phyloP scores from a whole-genome alignment of 2,329 filamentous ascomycete species.

The Fusarium euwallaceae region DNA sequence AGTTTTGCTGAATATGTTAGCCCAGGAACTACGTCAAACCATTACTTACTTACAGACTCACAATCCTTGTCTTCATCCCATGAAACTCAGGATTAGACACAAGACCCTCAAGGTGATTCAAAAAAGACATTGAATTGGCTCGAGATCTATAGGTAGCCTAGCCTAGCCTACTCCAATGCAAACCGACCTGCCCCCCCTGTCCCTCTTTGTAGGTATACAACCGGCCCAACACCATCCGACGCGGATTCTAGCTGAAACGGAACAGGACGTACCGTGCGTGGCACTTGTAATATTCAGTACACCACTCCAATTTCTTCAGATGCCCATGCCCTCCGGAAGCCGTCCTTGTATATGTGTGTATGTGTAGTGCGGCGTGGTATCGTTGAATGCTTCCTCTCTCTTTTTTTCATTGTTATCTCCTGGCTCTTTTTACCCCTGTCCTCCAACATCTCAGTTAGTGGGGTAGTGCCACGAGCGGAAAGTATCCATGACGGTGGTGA shows the following conservation, averaged over 20 bases:
- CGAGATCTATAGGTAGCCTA: slow-evolving; percentile 31
- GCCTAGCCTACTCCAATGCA: slow-evolving; percentile 26
- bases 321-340: slow-evolving; percentile 18
- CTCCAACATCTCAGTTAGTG: slow-evolving; percentile 23
- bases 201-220: slow-evolving; percentile 20
- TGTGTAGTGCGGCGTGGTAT: slow-evolving; percentile 33
- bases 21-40: not conserved
- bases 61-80: not conserved
- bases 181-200: slow-evolving; percentile 16
- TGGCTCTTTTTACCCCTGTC: slow-evolving; percentile 10
- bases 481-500: slow-evolving; percentile 92
- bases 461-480: slow-evolving; percentile 74
- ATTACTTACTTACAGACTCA: not conserved
- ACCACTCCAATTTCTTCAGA: slow-evolving; percentile 9
- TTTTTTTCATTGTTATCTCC: slow-evolving; percentile 10
- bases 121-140: slow-evolving; percentile 23
- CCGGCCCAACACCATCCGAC: slow-evolving; percentile 25
- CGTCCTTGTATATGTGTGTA: slow-evolving; percentile 4
- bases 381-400: slow-evolving; percentile 21
- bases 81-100: not conserved
- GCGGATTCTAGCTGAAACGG: slow-evolving; percentile 15
- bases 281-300: slow-evolving; percentile 19
- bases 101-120: not conserved
- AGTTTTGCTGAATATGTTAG: not conserved
- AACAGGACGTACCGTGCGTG: slow-evolving; percentile 16